Conservation (phyloP, 768 basidiomycete genomes). For the Sporobolomyces pararoseus region DNA sequence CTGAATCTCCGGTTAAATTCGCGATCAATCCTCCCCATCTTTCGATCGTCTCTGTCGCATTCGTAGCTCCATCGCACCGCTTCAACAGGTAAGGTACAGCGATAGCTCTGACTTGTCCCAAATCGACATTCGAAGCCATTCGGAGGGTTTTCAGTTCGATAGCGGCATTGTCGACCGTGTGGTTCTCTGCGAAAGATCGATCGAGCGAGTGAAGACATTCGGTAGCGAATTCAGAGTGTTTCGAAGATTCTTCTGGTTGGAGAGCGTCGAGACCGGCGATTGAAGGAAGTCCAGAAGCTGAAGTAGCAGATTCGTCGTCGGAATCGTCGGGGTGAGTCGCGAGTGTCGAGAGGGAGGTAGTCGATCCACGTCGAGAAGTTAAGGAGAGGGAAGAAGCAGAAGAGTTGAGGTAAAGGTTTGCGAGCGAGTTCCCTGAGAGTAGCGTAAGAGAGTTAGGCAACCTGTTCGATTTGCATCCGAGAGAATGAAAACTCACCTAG, state of each 20-base stretch:
- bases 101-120: slow-evolving; percentile 77
- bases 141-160: slow-evolving; percentile 94
- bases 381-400: slow-evolving; percentile 46
- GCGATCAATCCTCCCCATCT: slow-evolving; percentile 82
- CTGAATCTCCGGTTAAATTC: slow-evolving; percentile 66
- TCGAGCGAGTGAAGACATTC: slow-evolving; percentile 82
- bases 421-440: slow-evolving; percentile 9
- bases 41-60: slow-evolving; percentile 56
- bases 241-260: slow-evolving; percentile 27
- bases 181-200: slow-evolving; percentile 84
- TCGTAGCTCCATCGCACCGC: slow-evolving; percentile 62
- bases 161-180: slow-evolving; percentile 85
- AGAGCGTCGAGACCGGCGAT: slow-evolving; percentile 40
- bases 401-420: slow-evolving; percentile 36
- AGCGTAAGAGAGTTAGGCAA: background rate
- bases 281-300: slow-evolving; percentile 24
- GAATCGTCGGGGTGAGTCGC: slow-evolving; percentile 6
- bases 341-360: slow-evolving; percentile 39
- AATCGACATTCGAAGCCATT: slow-evolving; percentile 90
- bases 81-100: slow-evolving; percentile 81
- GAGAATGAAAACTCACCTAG: slow-evolving; percentile 22
- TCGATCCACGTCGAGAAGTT: slow-evolving; percentile 44
- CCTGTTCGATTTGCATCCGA: background rate
- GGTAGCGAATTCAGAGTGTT: slow-evolving; percentile 63
- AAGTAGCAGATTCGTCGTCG: slow-evolving; percentile 28